A percentile compares a stretch with the other conserved stretches of the same genome.
Conservation (phyloP, 176 grass and related monocot genomes). For the Leersia perrieri region DNA sequence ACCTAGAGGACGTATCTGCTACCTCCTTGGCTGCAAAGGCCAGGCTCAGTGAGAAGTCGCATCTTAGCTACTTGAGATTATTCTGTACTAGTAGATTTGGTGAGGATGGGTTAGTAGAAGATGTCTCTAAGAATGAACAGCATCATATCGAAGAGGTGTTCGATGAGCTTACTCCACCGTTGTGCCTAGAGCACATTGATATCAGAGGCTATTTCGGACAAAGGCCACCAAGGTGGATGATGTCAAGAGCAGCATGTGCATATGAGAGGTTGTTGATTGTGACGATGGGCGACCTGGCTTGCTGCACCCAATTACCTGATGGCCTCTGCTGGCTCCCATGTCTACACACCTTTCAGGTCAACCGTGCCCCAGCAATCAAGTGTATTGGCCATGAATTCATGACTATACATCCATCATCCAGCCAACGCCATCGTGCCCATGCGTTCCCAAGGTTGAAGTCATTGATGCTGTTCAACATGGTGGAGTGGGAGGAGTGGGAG, state of each 20-base stretch:
- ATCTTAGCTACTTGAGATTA: slow-evolving; percentile 5
- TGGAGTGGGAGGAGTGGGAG: slow-evolving; percentile 43
- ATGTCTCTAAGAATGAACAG: background rate
- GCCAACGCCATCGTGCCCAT: background rate
- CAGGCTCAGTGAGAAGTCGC: background rate
- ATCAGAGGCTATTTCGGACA: slow-evolving; percentile 30
- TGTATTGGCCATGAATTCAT: slow-evolving; percentile 35
- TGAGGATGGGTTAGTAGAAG: too few relatives aligned
- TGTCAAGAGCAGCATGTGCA: background rate
- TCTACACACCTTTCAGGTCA: background rate
- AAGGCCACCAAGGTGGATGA: slow-evolving; percentile 27
- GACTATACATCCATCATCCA: background rate
- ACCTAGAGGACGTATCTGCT: background rate
- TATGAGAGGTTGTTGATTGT: background rate
- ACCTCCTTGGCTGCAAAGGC: background rate
- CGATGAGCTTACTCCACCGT: background rate
- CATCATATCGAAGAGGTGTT: background rate
- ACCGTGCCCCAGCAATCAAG: background rate
- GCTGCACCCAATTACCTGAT: slow-evolving; percentile 14
- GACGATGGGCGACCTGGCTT: background rate
- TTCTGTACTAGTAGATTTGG: background rate
- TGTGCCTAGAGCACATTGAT: background rate
- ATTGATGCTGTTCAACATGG: slow-evolving; percentile 17
- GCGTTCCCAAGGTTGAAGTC: background rate
- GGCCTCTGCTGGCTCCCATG: slow-evolving; percentile 19